phyloP scores from a whole-genome alignment of 2,329 filamentous ascomycete species.

The Talaromyces rugulosus region DNA sequence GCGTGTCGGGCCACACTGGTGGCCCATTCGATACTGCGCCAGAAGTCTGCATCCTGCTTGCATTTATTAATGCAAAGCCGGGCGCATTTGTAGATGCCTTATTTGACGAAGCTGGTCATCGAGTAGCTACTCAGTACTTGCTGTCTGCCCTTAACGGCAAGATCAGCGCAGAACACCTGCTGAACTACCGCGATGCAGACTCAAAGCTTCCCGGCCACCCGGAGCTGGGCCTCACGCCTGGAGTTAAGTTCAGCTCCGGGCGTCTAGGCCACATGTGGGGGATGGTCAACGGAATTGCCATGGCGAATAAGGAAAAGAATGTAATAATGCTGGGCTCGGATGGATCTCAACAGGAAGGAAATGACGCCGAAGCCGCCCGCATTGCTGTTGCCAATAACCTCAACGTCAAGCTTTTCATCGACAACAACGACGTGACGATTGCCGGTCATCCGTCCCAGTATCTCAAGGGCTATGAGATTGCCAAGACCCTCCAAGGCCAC shows the following conservation, averaged over 20 bases:
- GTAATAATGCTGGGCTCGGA: slow-evolving; percentile 36
- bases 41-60: slow-evolving; percentile 37
- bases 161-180: slow-evolving; percentile 35
- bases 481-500: slow-evolving; percentile 31
- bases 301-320: slow-evolving; percentile 35
- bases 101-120: slow-evolving; percentile 38
- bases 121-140: slow-evolving; percentile 39
- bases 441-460: slow-evolving; percentile 38
- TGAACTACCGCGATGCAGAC: slow-evolving; percentile 38
- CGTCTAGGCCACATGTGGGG: slow-evolving; percentile 39
- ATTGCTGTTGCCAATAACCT: slow-evolving; percentile 34
- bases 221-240: slow-evolving; percentile 36
- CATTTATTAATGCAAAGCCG: slow-evolving; percentile 31
- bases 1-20: slow-evolving; percentile 36
- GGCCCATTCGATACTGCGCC: slow-evolving; percentile 38
- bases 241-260: slow-evolving; percentile 38
- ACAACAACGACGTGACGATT: slow-evolving; percentile 41
- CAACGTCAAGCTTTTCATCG: slow-evolving; percentile 37
- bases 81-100: slow-evolving; percentile 30
- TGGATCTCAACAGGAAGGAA: slow-evolving; percentile 40
- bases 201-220: slow-evolving; percentile 39
- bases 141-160: slow-evolving; percentile 34
- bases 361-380: slow-evolving; percentile 38
- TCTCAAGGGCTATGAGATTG: slow-evolving; percentile 33
- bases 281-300: slow-evolving; percentile 35